Base-by-base conservation (phyloP, 208 protist species). In the Wallacemonas sp. region DNA sequence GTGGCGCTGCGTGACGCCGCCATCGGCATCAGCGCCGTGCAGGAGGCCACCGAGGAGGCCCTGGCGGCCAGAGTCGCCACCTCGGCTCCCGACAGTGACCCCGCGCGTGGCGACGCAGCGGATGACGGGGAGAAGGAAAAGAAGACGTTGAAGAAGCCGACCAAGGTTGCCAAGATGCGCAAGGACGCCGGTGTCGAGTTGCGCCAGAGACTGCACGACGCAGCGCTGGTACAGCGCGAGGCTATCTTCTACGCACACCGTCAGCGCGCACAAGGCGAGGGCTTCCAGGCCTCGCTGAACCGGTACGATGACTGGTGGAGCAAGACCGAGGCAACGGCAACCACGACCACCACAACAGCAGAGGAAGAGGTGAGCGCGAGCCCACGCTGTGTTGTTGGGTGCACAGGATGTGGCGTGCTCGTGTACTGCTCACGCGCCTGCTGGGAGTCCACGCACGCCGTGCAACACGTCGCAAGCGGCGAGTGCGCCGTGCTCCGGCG, bases 371-470 rank as follows among this genome's bases (percentile, higher is more conserved):
- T 62, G 26, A 8, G 54, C 57, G 56, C 41, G 24, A 43, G 36
- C 21, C 29, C n/a, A 0, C 11, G 8, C 27, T 77, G 69, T 9
- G 56, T 77, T 8, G 76, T 70, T 65, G 82, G 84, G 39, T 91
- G 85, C 60, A 27, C 58, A 24, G 70, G 81, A 38, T 91, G 85
- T 44, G 81, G 85, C 9, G 78, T 91, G 17, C 47, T 83, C 30
- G 72, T 75, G 44, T 91, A 82, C 78, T 91, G 85, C 72, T 85
- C 80, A 17, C 44, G 65, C 26, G 9, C 29, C 3, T 91, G 85
- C 60, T 86, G 74, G 81, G 52, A 32, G 12, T 70, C 65, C 16
- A 61, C 74, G 43, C 72, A 76, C 39, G 26, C 29, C 8, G 1
- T 19, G 4, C 49, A 62, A 54, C 85, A 91, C 54, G 61, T 62